These are phyloP conservation scores for Ogataea naganishii DNA, from an alignment of 805 yeast genomes.

Conservation along the genomic window DNA sequence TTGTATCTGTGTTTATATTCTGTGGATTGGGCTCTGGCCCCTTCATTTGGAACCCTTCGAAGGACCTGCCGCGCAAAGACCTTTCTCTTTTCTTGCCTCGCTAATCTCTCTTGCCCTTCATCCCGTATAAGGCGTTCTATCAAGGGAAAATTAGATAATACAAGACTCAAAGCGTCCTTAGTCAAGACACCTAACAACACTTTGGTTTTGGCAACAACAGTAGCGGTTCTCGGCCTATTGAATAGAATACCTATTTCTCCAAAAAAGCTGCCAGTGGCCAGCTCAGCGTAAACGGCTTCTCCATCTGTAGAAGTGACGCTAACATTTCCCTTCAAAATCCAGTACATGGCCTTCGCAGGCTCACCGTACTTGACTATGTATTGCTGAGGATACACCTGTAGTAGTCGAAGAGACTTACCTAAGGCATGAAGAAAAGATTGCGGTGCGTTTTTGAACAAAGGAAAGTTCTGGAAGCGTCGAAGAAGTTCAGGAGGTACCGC, in stretches of 20 bases:
- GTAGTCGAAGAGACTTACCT: constrained; percentile 46
- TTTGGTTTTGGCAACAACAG: constrained; percentile 61
- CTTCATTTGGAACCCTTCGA: no score
- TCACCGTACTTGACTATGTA: constrained; percentile 66
- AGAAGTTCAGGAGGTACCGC: constrained; percentile 46
- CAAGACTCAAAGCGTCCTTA: constrained; percentile 48
- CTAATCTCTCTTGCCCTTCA: constrained; percentile 71
- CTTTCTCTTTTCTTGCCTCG: constrained; percentile 60
- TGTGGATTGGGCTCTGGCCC: background rate
- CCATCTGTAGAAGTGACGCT: constrained; percentile 74
- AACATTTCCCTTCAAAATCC: constrained; percentile 71
- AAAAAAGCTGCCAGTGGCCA: constrained; percentile 60
- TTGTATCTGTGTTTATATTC: background rate
- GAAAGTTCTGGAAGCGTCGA: constrained; percentile 45
- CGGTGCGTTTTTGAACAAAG: constrained; percentile 63
- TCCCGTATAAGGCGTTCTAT: constrained; percentile 65
- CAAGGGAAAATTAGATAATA: constrained; percentile 52
- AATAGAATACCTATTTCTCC: constrained; percentile 76
- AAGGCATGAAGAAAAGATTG: constrained; percentile 51
- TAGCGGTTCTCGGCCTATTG: constrained; percentile 71
- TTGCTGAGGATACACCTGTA: constrained; percentile 60
- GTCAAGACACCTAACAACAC: constrained; percentile 65
- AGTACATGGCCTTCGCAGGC: constrained; percentile 67
- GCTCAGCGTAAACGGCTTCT: constrained; percentile 64
- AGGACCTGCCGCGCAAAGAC: no score